These are phyloP conservation scores for Cenchrus purpureus DNA, from an alignment of 176 grass and related monocot genomes.

Conservation along the genomic window DNA sequence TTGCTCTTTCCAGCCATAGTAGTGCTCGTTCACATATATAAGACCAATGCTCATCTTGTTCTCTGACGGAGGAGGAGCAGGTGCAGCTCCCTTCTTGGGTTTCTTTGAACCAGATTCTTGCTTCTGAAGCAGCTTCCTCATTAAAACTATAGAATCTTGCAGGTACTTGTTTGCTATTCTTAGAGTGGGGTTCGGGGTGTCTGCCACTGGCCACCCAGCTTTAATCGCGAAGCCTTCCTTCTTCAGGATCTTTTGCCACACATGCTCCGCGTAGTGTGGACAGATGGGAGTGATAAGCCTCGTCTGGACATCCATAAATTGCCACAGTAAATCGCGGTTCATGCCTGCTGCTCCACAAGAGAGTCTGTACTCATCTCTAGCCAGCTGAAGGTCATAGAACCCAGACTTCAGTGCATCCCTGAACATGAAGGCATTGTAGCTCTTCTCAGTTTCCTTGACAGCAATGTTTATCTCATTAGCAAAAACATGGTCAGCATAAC, in stretches of 20 bases:
- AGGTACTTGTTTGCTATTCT: slow-evolving; percentile 78
- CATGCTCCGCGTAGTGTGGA: slow-evolving; percentile 79
- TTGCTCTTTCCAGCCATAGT: slow-evolving; percentile 81
- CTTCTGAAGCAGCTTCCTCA: slow-evolving; percentile 81
- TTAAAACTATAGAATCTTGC: slow-evolving; percentile 70
- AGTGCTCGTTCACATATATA: slow-evolving; percentile 73
- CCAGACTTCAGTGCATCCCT: slow-evolving; percentile 78
- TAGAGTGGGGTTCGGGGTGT: slow-evolving; percentile 57
- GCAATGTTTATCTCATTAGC: slow-evolving; percentile 80
- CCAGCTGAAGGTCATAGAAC: slow-evolving; percentile 79
- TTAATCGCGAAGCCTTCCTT: slow-evolving; percentile 69
- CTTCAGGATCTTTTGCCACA: slow-evolving; percentile 64
- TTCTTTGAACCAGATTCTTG: slow-evolving; percentile 77
- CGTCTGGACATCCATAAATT: slow-evolving; percentile 82
- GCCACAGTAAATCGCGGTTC: slow-evolving; percentile 62
- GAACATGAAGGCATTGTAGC: slow-evolving; percentile 80
- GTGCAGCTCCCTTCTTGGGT: slow-evolving; percentile 63
- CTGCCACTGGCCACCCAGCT: slow-evolving; percentile 67
- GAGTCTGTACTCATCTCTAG: slow-evolving; percentile 79
- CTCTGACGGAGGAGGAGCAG: slow-evolving; percentile 32
- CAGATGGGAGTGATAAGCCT: slow-evolving; percentile 67
- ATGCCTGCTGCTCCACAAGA: slow-evolving; percentile 71
- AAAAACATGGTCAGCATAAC: slow-evolving; percentile 75
- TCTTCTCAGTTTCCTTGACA: slow-evolving; percentile 67
- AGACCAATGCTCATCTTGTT: slow-evolving; percentile 62